Base-by-base conservation (phyloP, 768 basidiomycete species). In the Suillus placidus region DNA sequence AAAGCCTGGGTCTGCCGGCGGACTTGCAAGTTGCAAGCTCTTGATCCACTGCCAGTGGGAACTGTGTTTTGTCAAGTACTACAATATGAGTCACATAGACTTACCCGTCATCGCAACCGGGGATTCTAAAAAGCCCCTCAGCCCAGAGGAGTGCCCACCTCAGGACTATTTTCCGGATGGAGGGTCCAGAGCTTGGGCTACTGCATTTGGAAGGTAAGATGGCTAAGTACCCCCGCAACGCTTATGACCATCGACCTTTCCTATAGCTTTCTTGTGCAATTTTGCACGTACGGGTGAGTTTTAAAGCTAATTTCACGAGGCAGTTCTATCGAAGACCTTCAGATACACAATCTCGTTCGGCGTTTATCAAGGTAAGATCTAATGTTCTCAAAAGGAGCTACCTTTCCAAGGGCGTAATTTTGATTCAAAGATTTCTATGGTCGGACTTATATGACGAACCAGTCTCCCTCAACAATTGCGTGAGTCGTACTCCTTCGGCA, bases 301-400 rank as follows among this genome's bases (percentile, higher is more conserved):
- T 26, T 20, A 26, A 18, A 20, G 26, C 23, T 13, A 18, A 13
- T 45, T 14, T 51, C 23, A 14, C 37, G 6, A 35, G 3, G 18
- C 14, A 45, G 9, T 16, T 13, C 2, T 9, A 16, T 23, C 10
- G 12, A 18, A 26, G 49, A 60, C 23, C 0, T 66, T 55, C 49
- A 81, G 81, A 54, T 80, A 80, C 56, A 68, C 77, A 12, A 73
- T 77, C 37, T 77, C 80, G 4, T 83, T 80, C 35, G 81, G 81
- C 23, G 81, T 80, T 55, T 83, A 82, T 65, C 81, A 82, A 79
- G 80, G 80, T 76, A 63, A 14, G 51, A 38, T 37, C 0, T 35
- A 20, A 61, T n/a, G 7, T 64, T 6, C 7, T 60, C n/a, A 54
- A 3, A 16, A 8, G 9, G 37, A 30, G 18, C 16, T 60, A 42